A percentile compares a stretch with the other conserved stretches of the same genome.
Evolutionary conservation across 768 basidiomycete species (phyloP).

Genomic region (Boletus huronensis): DNA sequence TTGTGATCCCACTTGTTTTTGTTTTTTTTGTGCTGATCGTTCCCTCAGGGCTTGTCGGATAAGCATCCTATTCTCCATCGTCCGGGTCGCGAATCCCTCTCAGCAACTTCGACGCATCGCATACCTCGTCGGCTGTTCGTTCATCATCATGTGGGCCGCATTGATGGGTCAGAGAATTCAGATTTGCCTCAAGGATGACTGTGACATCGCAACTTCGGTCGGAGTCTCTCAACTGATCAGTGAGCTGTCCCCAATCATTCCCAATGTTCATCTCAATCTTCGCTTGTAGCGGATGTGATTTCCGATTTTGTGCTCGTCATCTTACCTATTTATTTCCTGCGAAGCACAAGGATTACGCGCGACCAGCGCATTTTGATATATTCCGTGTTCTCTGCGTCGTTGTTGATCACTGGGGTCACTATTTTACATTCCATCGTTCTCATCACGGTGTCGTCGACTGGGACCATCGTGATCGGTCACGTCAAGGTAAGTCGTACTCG

Average conservation of each 20-base stretch:
- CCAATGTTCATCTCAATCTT: not conserved
- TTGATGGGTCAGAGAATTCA: conserved; percentile 14
- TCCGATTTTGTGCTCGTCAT: conserved; percentile 20
- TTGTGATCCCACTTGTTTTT: not conserved
- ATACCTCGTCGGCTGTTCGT: conserved; percentile 8
- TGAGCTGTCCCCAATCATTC: conserved; percentile 1
- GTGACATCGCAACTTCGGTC: not conserved
- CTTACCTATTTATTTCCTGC: conserved; percentile 15
- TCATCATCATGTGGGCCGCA: conserved; percentile 25
- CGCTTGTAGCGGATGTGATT: conserved; percentile 15
- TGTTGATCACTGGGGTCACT: conserved; percentile 16
- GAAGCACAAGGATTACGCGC: not conserved
- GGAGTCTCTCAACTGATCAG: conserved; percentile 23
- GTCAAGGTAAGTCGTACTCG: conserved; percentile 18
- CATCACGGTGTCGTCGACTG: not conserved
- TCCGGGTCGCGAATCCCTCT: conserved; percentile 15
- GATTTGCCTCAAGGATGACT: conserved; percentile 3
- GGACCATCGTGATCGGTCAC: conserved; percentile 19
- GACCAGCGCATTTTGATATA: conserved; percentile 18
- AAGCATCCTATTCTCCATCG: conserved; percentile 25
- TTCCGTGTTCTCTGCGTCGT: conserved; percentile 19
- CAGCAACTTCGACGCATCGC: conserved; percentile 3
- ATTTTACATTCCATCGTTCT: conserved; percentile 17
- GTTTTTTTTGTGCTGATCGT: not conserved
- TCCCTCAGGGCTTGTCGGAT: conserved; percentile 19